Conservation (phyloP, 768 basidiomycete species). For the Mycena capillaripes region DNA sequence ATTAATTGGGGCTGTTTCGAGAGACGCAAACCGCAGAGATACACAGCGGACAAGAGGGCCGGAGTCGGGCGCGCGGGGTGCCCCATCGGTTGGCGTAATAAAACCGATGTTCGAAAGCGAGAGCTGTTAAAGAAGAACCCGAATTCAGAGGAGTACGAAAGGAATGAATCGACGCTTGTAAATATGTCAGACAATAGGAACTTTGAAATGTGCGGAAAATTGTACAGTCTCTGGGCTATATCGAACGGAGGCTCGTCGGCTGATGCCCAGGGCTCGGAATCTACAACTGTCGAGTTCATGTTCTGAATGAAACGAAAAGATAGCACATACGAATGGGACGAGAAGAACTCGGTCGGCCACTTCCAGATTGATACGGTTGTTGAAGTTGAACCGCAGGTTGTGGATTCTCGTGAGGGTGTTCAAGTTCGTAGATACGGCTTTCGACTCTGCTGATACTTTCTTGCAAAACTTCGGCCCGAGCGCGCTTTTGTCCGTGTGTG, state of each 20-base stretch:
- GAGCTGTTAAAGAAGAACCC: constrained; percentile 70
- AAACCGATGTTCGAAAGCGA: constrained; percentile 58
- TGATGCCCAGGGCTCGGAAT: background rate
- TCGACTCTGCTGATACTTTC: constrained; percentile 64
- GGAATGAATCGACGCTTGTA: constrained; percentile 52
- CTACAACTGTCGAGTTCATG: background rate
- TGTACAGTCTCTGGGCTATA: constrained; percentile 46
- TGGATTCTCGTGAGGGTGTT: constrained; percentile 48
- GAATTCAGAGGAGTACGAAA: constrained; percentile 61
- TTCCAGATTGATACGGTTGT: background rate
- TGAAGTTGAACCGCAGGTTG: background rate
- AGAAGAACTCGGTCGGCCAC: background rate
- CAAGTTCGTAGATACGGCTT: constrained; percentile 61
- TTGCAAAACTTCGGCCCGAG: constrained; percentile 64
- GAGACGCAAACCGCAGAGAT: constrained; percentile 54
- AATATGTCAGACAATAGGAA: background rate
- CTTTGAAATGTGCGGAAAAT: background rate
- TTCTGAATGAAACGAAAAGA: background rate
- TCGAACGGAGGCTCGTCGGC: constrained; percentile 14
- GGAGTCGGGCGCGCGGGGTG: constrained; percentile 53
- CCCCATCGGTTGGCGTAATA: constrained; percentile 49
- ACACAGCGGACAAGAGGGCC: constrained; percentile 54
- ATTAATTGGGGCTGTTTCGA: constrained; percentile 40
- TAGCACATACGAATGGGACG: background rate
- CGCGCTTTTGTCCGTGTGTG: constrained; percentile 59